Evolutionary conservation across 805 yeast species (phyloP).

Genomic region (Diddensiella caesifluorescens): DNA sequence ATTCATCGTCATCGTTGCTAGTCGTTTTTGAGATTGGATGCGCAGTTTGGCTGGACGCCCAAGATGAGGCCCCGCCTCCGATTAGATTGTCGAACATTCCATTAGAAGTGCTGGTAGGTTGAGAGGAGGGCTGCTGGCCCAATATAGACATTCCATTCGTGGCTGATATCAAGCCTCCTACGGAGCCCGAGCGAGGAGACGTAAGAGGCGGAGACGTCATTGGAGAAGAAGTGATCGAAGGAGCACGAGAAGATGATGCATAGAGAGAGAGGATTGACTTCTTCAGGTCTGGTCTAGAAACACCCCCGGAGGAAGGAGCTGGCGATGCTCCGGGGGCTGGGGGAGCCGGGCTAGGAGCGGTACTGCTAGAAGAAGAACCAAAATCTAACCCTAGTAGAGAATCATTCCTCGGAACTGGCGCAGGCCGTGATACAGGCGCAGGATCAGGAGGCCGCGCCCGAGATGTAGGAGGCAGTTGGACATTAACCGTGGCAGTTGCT

Average conservation of each 20-base stretch:
- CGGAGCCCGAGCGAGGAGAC: background rate
- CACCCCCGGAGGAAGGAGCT: slow-evolving; percentile 20
- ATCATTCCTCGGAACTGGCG: slow-evolving; percentile 1
- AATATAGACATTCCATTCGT: slow-evolving; percentile 1
- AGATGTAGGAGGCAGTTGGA: background rate
- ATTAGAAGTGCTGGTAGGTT: background rate
- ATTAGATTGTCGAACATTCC: background rate
- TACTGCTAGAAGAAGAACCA: slow-evolving; percentile 12
- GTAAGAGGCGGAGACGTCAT: background rate
- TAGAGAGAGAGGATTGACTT: slow-evolving; percentile 87
- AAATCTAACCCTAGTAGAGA: slow-evolving; percentile 26
- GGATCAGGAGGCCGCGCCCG: background rate
- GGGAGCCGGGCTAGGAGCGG: slow-evolving; percentile 2
- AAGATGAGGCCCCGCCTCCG: slow-evolving; percentile 11
- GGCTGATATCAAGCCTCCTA: background rate
- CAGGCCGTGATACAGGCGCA: background rate
- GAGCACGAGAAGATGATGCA: slow-evolving; percentile 23
- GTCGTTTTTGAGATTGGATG: slow-evolving; percentile 8
- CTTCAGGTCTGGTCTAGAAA: slow-evolving; percentile 75
- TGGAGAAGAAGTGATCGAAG: background rate
- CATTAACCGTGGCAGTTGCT: slow-evolving; percentile 9
- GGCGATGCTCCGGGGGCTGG: slow-evolving; percentile 15
- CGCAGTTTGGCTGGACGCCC: slow-evolving; percentile 15
- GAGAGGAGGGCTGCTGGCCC: background rate
- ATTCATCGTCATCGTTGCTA: slow-evolving; percentile 16